A percentile compares a stretch with the other conserved stretches of the same genome.
phyloP scores from a whole-genome alignment of 768 basidiomycete species.

The Myochromella boudieri region DNA sequence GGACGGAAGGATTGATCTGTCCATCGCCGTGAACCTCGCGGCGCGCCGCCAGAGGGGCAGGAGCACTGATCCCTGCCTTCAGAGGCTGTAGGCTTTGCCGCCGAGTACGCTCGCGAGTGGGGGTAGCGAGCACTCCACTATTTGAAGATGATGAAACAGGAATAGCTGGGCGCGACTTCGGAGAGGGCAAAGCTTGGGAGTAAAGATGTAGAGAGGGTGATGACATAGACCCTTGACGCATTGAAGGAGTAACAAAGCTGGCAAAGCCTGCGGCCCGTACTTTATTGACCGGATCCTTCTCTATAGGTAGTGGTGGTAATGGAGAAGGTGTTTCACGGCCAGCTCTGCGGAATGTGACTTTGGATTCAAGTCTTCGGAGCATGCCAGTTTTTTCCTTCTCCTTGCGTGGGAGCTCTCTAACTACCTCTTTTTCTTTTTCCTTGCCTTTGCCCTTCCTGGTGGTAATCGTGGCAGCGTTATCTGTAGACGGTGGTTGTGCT shows the following conservation, averaged over 20 bases:
- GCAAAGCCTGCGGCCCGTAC: constrained; percentile 53
- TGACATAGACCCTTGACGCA: constrained; percentile 71
- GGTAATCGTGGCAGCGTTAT: constrained; percentile 46
- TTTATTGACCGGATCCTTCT: constrained; percentile 30
- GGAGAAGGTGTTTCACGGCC: constrained; percentile 41
- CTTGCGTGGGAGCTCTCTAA: constrained; percentile 18
- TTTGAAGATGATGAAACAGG: constrained; percentile 48
- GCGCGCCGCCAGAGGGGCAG: constrained; percentile 12
- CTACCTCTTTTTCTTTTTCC: constrained; percentile 34
- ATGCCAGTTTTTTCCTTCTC: constrained; percentile 45
- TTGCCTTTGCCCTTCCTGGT: constrained; percentile 45
- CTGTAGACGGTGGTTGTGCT: constrained; percentile 29
- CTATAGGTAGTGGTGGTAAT: constrained; percentile 35
- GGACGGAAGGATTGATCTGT: constrained; percentile 14
- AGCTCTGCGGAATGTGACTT: constrained; percentile 47
- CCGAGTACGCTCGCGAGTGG: constrained; percentile 43
- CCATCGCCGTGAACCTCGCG: constrained; percentile 16
- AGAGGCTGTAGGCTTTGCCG: constrained; percentile 37
- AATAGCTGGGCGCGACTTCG: constrained; percentile 48
- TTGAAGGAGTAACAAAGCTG: constrained; percentile 63
- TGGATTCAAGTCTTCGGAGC: constrained; percentile 48
- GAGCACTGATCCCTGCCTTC: constrained; percentile 39
- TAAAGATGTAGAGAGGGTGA: constrained; percentile 71
- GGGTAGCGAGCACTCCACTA: constrained; percentile 44
- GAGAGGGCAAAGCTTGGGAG: constrained; percentile 53